Percentiles rank a stretch among this genome's conserved stretches.
phyloP scores from a whole-genome alignment of 345 rosid genomes.

The Erysimum cheiranthoides region DNA sequence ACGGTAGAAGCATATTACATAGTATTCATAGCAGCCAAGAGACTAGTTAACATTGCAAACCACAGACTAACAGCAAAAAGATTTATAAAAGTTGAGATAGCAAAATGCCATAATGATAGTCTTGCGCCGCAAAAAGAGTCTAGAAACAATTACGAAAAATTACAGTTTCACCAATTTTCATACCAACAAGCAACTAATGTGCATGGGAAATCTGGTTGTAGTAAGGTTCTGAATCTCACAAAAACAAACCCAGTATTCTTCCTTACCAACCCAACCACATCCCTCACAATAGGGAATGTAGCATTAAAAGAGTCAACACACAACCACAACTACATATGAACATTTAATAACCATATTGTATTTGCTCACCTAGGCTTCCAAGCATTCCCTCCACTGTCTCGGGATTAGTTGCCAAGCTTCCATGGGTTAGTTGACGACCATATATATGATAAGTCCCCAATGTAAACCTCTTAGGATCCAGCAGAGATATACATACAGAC shows the following conservation, averaged over 20 bases:
- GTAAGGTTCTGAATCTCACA: conserved; percentile 1
- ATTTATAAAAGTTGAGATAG: conserved; percentile 8
- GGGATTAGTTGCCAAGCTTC: conserved; percentile 61
- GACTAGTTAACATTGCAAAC: neutral
- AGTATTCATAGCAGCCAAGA: conserved; percentile 17
- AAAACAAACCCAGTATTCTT: conserved; percentile 1
- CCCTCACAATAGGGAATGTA: conserved; percentile 7
- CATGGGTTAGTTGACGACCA: conserved; percentile 70
- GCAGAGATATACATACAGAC: conserved; percentile 85
- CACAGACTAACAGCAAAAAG: conserved; percentile 23
- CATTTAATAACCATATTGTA: conserved; percentile 2
- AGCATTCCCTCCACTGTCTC: conserved; percentile 90
- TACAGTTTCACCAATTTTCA: conserved; percentile 15
- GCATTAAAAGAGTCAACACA: conserved; percentile 16
- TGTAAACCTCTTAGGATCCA: conserved; percentile 88
- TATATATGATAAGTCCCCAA: conserved; percentile 66
- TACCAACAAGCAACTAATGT: conserved; percentile 18
- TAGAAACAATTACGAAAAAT: conserved; percentile 12
- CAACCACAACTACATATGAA: conserved; percentile 28
- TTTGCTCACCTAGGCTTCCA: conserved; percentile 76
- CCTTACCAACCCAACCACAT: conserved; percentile 22
- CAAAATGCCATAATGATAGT: conserved; percentile 17
- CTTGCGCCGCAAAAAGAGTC: neutral
- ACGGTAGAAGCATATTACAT: conserved; percentile 28
- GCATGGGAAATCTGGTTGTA: conserved; percentile 1